phyloP scores from a whole-genome alignment of 768 basidiomycete species.

The Holtermannia corniformis region DNA sequence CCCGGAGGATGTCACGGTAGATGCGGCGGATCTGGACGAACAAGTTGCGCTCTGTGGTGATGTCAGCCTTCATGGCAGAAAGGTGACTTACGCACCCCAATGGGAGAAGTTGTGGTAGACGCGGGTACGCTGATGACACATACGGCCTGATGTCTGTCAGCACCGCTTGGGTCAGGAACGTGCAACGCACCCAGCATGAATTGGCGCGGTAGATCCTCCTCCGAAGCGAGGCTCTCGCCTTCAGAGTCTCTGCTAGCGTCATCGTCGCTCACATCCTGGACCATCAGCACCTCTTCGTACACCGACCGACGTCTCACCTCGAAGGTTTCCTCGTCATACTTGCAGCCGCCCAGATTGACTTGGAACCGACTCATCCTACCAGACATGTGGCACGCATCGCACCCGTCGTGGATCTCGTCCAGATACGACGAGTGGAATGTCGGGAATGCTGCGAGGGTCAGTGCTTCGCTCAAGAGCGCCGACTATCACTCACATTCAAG shows the following conservation, averaged over 20 bases:
- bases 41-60: conserved; percentile 18
- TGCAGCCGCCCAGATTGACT: conserved; percentile 55
- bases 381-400: conserved; percentile 75
- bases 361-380: conserved; percentile 57
- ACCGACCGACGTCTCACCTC: conserved; percentile 45
- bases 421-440: conserved; percentile 38
- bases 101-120: conserved; percentile 34
- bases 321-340: conserved; percentile 66
- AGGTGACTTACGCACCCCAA: conserved; percentile 52
- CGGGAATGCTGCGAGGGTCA: neutral
- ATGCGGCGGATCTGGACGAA: conserved; percentile 19
- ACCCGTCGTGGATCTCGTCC: conserved; percentile 53
- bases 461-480: neutral
- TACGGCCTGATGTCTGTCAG: conserved; percentile 11
- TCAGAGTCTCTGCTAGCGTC: neutral
- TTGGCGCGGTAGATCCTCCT: conserved; percentile 4
- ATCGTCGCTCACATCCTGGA: conserved; percentile 46
- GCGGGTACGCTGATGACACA: conserved; percentile 25
- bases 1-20: conserved; percentile 33
- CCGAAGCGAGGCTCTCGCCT: neutral
- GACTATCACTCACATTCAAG: conserved; percentile 49
- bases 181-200: conserved; percentile 21
- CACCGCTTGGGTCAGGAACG: neutral
- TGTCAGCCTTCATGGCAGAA: conserved; percentile 41
- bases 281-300: conserved; percentile 75